Percentiles rank a stretch among this genome's conserved stretches.
These are phyloP conservation scores for Boletales sp. DNA, from an alignment of 768 basidiomycete genomes.

Conservation along the genomic window DNA sequence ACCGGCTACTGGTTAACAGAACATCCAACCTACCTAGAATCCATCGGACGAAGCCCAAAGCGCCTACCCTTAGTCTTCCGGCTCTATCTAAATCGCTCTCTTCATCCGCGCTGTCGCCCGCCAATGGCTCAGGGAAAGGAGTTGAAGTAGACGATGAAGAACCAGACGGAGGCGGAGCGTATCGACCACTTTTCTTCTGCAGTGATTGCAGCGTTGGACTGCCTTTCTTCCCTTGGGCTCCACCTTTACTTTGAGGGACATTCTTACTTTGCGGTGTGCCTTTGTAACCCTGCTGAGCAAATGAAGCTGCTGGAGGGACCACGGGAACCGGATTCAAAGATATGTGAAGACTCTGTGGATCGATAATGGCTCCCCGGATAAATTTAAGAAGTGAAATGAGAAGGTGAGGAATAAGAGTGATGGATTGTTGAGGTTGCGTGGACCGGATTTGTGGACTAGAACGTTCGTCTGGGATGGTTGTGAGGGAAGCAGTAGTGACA, in stretches of 20 bases:
- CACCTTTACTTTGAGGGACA: conserved; percentile 6
- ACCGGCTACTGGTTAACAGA: neutral
- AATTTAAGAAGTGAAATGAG: conserved; percentile 46
- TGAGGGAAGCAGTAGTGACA: conserved; percentile 10
- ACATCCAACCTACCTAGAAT: conserved; percentile 48
- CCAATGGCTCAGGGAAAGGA: conserved; percentile 14
- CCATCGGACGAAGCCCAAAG: conserved; percentile 63
- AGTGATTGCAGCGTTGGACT: conserved; percentile 21
- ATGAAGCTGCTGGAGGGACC: conserved; percentile 17
- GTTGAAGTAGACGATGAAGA: conserved; percentile 26
- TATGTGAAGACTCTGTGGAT: conserved; percentile 56
- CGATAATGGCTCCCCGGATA: conserved; percentile 50
- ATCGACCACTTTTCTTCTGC: conserved; percentile 31
- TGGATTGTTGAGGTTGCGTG: conserved; percentile 3
- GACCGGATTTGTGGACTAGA: neutral
- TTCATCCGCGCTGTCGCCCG: conserved; percentile 41
- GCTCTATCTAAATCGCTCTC: conserved; percentile 68
- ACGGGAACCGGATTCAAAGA: conserved; percentile 63
- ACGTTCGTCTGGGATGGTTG: conserved; percentile 2
- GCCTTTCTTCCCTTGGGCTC: conserved; percentile 18
- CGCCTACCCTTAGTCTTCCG: conserved; percentile 66
- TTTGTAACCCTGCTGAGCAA: conserved; percentile 5
- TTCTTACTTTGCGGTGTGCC: neutral
- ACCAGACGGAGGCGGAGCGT: conserved; percentile 28
- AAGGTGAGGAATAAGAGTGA: conserved; percentile 32